These are phyloP conservation scores for Podospora appendiculata DNA, from an alignment of 495 filamentous ascomycete genomes.

Conservation along the genomic window DNA sequence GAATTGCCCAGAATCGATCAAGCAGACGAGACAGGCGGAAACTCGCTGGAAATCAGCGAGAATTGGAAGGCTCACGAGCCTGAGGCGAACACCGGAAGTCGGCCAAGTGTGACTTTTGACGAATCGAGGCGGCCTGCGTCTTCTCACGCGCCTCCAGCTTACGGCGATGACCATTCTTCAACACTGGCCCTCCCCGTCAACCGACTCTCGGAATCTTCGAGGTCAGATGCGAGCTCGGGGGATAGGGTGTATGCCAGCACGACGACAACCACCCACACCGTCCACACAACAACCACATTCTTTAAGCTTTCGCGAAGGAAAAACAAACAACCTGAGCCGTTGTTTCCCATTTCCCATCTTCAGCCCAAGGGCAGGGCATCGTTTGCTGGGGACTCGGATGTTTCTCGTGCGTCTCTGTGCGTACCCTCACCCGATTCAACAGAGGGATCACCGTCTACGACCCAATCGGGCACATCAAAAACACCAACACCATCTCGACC, in stretches of 20 bases:
- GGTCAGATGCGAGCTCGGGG: slow-evolving; percentile 79
- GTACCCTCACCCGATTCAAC: slow-evolving; percentile 16
- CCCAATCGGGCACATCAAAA: slow-evolving; percentile 16
- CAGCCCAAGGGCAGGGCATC: slow-evolving; percentile 57
- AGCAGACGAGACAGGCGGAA: slow-evolving; percentile 16
- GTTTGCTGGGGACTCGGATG: slow-evolving; percentile 16
- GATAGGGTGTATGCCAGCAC: slow-evolving; percentile 61
- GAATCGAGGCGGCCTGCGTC: slow-evolving; percentile 56
- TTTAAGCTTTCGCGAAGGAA: slow-evolving; percentile 78
- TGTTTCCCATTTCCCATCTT: slow-evolving; percentile 71
- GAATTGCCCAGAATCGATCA: slow-evolving; percentile 32
- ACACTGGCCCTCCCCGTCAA: slow-evolving; percentile 59
- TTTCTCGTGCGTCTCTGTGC: slow-evolving; percentile 23
- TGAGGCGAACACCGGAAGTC: slow-evolving; percentile 33
- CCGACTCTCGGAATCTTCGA: slow-evolving; percentile 82
- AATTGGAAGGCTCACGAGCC: slow-evolving; percentile 29
- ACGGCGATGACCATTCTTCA: slow-evolving; percentile 58
- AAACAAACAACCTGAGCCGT: slow-evolving; percentile 63
- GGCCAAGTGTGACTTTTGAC: slow-evolving; percentile 52
- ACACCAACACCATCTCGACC: slow-evolving; percentile 44
- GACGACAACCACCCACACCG: slow-evolving; percentile 51
- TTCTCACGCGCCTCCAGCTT: slow-evolving; percentile 48
- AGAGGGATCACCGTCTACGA: slow-evolving; percentile 6
- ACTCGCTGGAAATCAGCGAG: slow-evolving; percentile 25
- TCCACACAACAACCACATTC: slow-evolving; percentile 61